A percentile compares a stretch with the other conserved stretches of the same genome.
phyloP scores from a whole-genome alignment of 2,329 filamentous ascomycete genomes.

The Venturia pyrina region DNA sequence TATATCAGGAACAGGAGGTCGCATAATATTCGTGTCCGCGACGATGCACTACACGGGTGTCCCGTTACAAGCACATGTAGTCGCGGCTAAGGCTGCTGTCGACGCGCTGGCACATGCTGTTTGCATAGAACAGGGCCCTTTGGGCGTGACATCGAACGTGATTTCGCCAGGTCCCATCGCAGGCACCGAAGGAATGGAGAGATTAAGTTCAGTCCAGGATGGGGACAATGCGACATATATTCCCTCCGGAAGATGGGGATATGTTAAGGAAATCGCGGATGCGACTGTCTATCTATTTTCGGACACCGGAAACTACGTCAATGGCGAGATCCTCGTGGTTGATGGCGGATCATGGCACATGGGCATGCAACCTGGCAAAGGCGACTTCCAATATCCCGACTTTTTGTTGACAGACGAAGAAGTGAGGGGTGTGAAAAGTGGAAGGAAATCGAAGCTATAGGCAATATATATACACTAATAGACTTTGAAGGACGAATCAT shows the following conservation, averaged over 20 bases:
- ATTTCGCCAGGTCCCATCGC: conserved; percentile 80
- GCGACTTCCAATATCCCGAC: conserved; percentile 41
- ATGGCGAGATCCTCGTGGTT: conserved; percentile 53
- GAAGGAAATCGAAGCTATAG: conserved; percentile 46
- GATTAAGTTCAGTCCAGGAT: conserved; percentile 27
- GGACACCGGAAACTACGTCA: conserved; percentile 77
- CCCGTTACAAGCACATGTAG: conserved; percentile 80
- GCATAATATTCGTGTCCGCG: conserved; percentile 83
- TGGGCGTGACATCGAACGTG: conserved; percentile 77
- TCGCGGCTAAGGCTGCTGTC: conserved; percentile 82
- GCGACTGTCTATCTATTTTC: conserved; percentile 78
- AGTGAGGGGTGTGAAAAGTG: conserved; percentile 48
- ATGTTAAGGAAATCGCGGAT: conserved; percentile 81
- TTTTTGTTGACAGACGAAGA: conserved; percentile 44
- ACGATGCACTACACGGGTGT: conserved; percentile 85
- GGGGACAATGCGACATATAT: conserved; percentile 33
- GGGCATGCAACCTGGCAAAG: conserved; percentile 26
- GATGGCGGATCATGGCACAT: conserved; percentile 44
- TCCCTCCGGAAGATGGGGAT: conserved; percentile 67
- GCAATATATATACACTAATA: no score
- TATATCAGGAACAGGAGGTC: conserved; percentile 54
- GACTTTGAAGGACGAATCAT: no score
- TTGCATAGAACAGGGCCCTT: conserved; percentile 81
- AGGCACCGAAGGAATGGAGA: conserved; percentile 58
- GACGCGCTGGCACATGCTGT: conserved; percentile 74